These are phyloP conservation scores for Pseudocercospora fijiensis DNA, from an alignment of 2,329 filamentous ascomycete genomes.

Conservation along the genomic window DNA sequence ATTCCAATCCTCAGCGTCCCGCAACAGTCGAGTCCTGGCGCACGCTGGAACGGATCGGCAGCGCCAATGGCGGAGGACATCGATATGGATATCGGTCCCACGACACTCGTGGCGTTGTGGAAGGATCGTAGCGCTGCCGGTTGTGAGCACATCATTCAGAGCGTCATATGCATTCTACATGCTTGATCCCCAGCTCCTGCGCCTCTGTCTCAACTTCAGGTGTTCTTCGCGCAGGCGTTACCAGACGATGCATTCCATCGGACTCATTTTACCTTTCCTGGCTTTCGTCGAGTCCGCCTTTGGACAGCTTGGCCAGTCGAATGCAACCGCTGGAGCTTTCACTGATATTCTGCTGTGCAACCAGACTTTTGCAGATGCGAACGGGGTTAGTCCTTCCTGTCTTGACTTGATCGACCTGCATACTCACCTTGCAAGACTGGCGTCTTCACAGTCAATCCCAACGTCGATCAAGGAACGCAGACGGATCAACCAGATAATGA, in stretches of 20 bases:
- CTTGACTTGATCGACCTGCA: background rate
- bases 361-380: background rate
- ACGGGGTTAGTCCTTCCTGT: background rate
- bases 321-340: background rate
- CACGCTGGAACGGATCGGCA: background rate
- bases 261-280: background rate
- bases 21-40: background rate
- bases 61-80: background rate
- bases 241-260: background rate
- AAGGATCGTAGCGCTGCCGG: background rate
- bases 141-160: background rate
- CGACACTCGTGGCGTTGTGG: background rate
- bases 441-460: constrained; percentile 10
- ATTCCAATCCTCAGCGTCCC: background rate
- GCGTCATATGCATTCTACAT: no score
- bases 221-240: background rate
- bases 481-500: constrained; percentile 8
- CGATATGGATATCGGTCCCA: background rate
- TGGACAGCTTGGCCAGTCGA: background rate
- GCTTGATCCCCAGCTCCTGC: background rate
- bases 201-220: background rate
- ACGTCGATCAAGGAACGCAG: constrained; percentile 15
- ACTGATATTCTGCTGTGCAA: background rate
- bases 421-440: background rate
- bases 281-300: background rate